Conservation (phyloP, 805 yeast genomes). For the Wickerhamomyces pijperi region DNA sequence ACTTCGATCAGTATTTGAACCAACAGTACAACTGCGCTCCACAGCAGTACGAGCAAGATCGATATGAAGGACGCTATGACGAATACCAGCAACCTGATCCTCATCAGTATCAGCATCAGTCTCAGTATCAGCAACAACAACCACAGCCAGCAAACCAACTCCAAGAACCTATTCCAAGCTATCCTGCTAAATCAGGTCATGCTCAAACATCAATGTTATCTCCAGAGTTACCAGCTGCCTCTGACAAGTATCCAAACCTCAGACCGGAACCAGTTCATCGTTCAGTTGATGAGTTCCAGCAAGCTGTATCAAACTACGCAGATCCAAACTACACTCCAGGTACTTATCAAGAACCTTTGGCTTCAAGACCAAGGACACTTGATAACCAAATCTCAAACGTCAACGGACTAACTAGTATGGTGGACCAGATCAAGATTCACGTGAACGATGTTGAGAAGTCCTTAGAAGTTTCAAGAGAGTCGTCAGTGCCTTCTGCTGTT, state of each 20-base stretch:
- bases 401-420: constrained; percentile 24
- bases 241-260: not conserved
- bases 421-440: constrained; percentile 21
- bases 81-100: not conserved
- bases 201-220: not conserved
- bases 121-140: not conserved
- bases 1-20: too few relatives aligned
- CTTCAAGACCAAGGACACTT: not conserved
- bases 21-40: too few relatives aligned
- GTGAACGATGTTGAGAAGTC: constrained; percentile 11
- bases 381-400: constrained; percentile 5
- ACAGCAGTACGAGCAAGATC: not conserved
- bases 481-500: constrained; percentile 1
- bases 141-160: constrained; percentile 4
- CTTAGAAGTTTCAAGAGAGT: not conserved
- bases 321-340: constrained; percentile 2
- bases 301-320: constrained; percentile 1
- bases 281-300: constrained; percentile 2
- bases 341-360: not conserved
- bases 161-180: constrained; percentile 1
- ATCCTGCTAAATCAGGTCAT: not conserved
- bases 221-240: not conserved
- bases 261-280: not conserved
- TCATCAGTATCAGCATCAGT: not conserved
- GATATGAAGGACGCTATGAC: not conserved